Base-by-base conservation (phyloP, 331 rosid species). In the Saraca asoca region DNA sequence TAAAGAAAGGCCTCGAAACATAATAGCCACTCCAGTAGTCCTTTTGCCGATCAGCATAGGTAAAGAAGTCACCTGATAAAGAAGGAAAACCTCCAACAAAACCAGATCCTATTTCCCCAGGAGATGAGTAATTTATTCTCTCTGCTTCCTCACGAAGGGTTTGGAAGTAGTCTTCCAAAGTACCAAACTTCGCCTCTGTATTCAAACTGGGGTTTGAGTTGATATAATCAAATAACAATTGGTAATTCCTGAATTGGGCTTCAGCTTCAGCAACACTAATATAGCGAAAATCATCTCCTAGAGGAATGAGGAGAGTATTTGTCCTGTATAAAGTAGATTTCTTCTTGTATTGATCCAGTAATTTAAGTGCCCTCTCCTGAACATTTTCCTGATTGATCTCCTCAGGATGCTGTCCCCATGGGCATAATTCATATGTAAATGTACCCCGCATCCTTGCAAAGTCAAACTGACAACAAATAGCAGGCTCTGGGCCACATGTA, bases 11-110 rank as follows among this genome's bases (percentile, higher is more conserved):
- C 73, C 97, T 83, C 31, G 99, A 90, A 64, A 94, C 97, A 74
- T 94, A 94, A 88, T 94, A 94, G 46, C 99, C 99, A 73, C 99
- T 94, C 99, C 99, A 94, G 77, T 94, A 94, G 83, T 94, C 99
- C 66, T 83, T 85, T 64, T 94, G 88, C 81, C 97, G 83, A 77
- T 94, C 99, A 67, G 99, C 79, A 68, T 94, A 94, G 48, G 99
- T 94, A 66, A 94, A 94, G 84, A 94, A 94, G 68, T 94, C 99
- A 14, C 99, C 99, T 3, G 97, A 88, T 18, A 94, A 68, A 76
- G 99, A 88, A 80, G 99, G 99, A 77, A 94, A 94, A 58, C 99
- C 99, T 64, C 83, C 90, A 57, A 94, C 68, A 63, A 82, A 81
- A 73, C 81, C 78, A 7, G 97, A 90, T 53, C 99, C 99, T 56